Conservation (phyloP, 106 monocot species). For the Phalaenopsis aphrodite region DNA sequence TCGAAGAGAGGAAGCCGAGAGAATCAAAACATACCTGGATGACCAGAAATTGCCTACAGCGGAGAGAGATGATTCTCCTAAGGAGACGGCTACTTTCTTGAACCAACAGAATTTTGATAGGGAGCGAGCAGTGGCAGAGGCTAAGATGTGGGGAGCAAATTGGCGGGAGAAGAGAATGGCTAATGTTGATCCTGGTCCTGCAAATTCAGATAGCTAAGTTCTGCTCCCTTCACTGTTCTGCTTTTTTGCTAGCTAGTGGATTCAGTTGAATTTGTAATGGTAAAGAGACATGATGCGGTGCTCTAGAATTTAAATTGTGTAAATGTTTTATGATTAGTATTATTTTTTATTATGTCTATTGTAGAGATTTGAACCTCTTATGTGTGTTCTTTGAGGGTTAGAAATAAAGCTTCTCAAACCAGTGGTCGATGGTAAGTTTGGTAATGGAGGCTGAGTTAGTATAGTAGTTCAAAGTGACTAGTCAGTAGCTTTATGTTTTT, state of each 20-base stretch:
- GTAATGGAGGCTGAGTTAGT: no score
- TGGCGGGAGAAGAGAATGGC: conserved; percentile 42
- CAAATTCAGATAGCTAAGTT: background rate
- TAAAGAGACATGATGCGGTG: background rate
- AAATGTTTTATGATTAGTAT: no score
- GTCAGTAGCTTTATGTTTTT: no score
- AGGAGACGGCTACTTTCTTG: background rate
- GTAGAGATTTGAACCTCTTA: no score
- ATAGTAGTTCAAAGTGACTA: no score
- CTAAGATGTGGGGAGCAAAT: conserved; percentile 69
- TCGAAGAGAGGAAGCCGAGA: conserved; percentile 6
- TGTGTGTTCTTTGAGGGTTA: no score
- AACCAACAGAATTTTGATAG: conserved; percentile 37
- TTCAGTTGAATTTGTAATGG: no score
- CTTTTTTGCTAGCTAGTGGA: background rate
- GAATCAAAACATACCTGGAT: conserved; percentile 3
- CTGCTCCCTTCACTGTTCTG: background rate
- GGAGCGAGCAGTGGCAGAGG: conserved; percentile 61
- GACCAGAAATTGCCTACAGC: background rate
- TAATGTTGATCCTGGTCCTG: background rate
- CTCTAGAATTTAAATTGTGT: no score
- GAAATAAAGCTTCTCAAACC: no score
- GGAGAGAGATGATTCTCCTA: conserved; percentile 14
- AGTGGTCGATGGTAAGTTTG: no score
- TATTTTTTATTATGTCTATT: no score